Base-by-base conservation (phyloP, 2,329 filamentous ascomycete species). In the Ceratocystiopsis brevicomis region DNA sequence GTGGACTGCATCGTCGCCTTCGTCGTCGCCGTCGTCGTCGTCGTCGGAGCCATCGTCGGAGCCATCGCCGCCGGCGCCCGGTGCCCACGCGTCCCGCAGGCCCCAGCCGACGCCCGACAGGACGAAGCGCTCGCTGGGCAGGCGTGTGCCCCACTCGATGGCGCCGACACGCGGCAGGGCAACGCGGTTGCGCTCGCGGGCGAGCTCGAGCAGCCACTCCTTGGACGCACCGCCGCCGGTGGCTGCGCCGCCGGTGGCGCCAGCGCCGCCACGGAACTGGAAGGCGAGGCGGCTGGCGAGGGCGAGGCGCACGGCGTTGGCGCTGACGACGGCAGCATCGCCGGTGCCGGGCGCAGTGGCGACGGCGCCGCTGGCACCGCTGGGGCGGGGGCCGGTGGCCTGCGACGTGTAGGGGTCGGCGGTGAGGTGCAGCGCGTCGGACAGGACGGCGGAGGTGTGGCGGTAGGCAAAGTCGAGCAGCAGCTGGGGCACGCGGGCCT, bases 391-490 rank as follows among this genome's bases (percentile, higher is more conserved):
- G 44, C 71, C 71, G 25, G 25, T 9, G 2, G 71, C 71, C 44
- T 73, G 68, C 8, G 66, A 34, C 17, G 72, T 66, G 61, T 82
- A 81, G 9, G 78, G 78, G 57, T 84, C 79, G 8, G 73, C 69
- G 6, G 71, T 68, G 21, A 83, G 70, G 53, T 81, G 77, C 15
- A 83, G 61, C 8, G 76, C 78, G 61, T 86, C 81, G 50, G 66
- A 74, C 17, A 87, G 73, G 34, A 87, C 68, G 45, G 73, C 70
- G 1, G 75, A 76, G 11, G 79, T 83, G 66, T 86, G 82, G 35
- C 83, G 76, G 68, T 90, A 90, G 40, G 83, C 81, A 56, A 88
- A 88, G 63, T 90, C 83, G 57, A 90, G 76, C 40, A 90, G 76
- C 46, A 87, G 76, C 1, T 88, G 71, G 0, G 83, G 83, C 1